These are phyloP conservation scores for Fusarium sacchari DNA, from an alignment of 2,329 filamentous ascomycete genomes.

Conservation along the genomic window DNA sequence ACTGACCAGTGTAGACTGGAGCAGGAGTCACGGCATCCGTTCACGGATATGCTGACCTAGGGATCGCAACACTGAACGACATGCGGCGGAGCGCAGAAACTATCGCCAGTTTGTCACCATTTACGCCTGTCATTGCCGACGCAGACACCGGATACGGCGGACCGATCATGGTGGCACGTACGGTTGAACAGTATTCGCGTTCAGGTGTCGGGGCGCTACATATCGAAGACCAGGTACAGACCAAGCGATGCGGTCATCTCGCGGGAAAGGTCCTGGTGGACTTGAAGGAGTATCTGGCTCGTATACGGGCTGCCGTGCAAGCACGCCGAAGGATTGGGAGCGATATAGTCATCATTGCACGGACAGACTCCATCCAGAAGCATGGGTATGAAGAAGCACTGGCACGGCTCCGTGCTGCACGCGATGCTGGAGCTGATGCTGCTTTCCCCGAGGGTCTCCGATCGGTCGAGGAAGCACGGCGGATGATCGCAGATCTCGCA, in stretches of 20 bases:
- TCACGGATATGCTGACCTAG: not conserved
- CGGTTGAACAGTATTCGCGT: slow-evolving; percentile 1
- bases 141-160: slow-evolving; percentile 1
- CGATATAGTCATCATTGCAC: not conserved
- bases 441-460: not conserved
- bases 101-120: not conserved
- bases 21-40: not conserved
- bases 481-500: not conserved
- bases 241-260: not conserved
- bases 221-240: not conserved
- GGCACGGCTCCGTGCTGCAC: not conserved
- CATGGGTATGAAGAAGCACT: not conserved
- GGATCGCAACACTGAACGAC: slow-evolving; percentile 4
- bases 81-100: slow-evolving; percentile 2
- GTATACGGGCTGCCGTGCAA: not conserved
- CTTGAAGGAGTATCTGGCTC: not conserved
- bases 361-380: slow-evolving; percentile 2
- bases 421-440: not conserved
- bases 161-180: slow-evolving; percentile 2
- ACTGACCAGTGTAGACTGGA: not conserved
- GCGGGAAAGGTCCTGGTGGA: not conserved
- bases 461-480: not conserved
- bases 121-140: not conserved
- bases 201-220: slow-evolving; percentile 1
- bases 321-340: not conserved